Evolutionary conservation across 768 basidiomycete genomes (phyloP).

Genomic region (Pisolithus orientalis): DNA sequence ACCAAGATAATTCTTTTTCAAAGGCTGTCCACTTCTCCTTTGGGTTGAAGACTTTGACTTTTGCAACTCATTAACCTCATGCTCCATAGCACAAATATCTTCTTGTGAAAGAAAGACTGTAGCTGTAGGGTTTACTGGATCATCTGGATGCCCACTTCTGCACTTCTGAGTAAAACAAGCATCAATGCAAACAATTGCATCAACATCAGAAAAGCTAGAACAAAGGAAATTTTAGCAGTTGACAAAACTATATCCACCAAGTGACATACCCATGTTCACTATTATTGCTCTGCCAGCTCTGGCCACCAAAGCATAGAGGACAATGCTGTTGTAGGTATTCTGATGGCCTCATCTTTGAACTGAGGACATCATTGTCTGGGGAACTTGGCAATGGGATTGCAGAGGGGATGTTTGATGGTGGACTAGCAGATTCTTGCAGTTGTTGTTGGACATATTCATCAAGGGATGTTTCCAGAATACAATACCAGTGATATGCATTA

Average conservation of each 20-base stretch:
- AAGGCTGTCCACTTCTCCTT: not conserved
- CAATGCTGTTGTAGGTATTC: constrained; percentile 18
- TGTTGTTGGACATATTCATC: constrained; percentile 3
- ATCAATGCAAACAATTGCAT: constrained; percentile 28
- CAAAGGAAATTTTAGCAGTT: not conserved
- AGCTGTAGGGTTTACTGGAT: constrained; percentile 10
- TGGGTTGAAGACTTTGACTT: not conserved
- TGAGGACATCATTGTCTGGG: not conserved
- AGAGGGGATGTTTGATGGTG: no score
- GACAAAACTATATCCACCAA: not conserved
- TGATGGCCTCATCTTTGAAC: constrained; percentile 2
- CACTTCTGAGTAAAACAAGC: constrained; percentile 30
- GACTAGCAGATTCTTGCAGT: not conserved
- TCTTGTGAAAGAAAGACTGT: constrained; percentile 15
- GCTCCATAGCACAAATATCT: not conserved
- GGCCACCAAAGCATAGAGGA: constrained; percentile 22
- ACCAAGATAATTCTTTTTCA: not conserved
- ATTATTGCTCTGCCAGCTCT: not conserved
- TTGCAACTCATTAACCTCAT: not conserved
- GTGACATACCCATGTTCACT: not conserved
- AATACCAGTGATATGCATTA: constrained; percentile 24
- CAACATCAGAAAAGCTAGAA: constrained; percentile 9
- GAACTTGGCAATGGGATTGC: not conserved
- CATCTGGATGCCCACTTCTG: constrained; percentile 6
- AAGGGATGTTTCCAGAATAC: constrained; percentile 9